Evolutionary conservation across 495 filamentous ascomycete species (phyloP).

Genomic region (Saxophila tyrrhenica): DNA sequence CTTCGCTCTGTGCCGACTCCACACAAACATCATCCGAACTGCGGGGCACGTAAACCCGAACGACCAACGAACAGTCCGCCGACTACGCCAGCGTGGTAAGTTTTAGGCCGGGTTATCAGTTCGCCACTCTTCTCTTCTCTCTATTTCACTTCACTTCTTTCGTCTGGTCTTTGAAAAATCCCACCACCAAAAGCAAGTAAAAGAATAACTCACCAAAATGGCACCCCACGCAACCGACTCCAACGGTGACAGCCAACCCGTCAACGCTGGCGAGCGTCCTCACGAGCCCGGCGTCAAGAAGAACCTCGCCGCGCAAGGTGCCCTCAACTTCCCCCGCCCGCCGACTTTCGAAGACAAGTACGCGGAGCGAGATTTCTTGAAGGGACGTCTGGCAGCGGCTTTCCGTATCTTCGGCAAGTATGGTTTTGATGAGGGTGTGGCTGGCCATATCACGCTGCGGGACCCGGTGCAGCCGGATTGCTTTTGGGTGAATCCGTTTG

Average conservation of each 20-base stretch:
- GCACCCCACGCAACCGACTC: conserved; percentile 17
- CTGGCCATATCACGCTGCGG: conserved; percentile 32
- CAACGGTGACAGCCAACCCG: conserved; percentile 11
- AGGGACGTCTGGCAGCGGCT: conserved; percentile 53
- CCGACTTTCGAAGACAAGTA: conserved; percentile 50
- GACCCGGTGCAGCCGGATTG: conserved; percentile 17
- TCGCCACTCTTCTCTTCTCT: not conserved
- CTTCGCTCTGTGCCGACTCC: not conserved
- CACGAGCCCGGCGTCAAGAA: conserved; percentile 24
- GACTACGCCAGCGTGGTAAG: not conserved
- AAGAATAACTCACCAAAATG: conserved; percentile 1
- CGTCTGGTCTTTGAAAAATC: not conserved
- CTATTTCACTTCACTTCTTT: not conserved
- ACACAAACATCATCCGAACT: not conserved
- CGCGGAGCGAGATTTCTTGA: conserved; percentile 53
- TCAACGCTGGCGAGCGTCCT: conserved; percentile 19
- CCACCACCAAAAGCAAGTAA: not conserved
- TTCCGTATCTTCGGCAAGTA: conserved; percentile 61
- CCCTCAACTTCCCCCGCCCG: conserved; percentile 35
- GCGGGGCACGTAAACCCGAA: not conserved
- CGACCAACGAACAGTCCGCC: not conserved
- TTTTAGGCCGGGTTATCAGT: not conserved
- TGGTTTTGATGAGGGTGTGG: conserved; percentile 48
- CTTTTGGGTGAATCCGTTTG: conserved; percentile 65
- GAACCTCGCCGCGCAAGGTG: conserved; percentile 30